Evolutionary conservation across 305 asterid genomes (phyloP).

Genomic region (Fraxinus sp.): DNA sequence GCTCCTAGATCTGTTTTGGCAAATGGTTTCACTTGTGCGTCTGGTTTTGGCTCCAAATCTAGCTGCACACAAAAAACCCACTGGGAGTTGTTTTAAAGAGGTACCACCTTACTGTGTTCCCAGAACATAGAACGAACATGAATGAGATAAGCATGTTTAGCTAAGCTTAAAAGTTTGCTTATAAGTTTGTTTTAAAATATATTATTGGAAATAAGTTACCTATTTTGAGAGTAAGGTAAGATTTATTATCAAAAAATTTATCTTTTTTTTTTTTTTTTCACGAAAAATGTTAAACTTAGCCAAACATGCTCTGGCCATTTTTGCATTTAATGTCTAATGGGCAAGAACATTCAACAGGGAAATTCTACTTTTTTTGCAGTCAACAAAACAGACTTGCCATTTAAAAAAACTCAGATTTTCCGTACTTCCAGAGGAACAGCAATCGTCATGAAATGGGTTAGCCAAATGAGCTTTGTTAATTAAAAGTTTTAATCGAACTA

Average conservation of each 20-base stretch:
- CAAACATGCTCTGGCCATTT: background rate
- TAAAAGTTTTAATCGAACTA: background rate
- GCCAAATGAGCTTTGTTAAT: background rate
- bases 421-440: background rate
- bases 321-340: background rate
- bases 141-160: background rate
- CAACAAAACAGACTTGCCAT: background rate
- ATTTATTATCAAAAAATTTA: no score
- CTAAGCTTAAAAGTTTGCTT: background rate
- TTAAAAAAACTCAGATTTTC: background rate
- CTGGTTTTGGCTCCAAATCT: background rate
- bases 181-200: background rate
- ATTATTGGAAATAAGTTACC: background rate
- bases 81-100: background rate
- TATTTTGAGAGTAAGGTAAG: background rate
- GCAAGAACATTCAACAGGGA: background rate
- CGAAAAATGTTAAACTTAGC: background rate
- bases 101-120: background rate
- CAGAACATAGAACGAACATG: background rate
- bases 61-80: background rate
- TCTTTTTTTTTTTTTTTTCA: background rate
- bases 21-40: background rate
- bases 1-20: background rate
- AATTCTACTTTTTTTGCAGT: background rate
- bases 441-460: background rate